A percentile compares a stretch with the other conserved stretches of the same genome.
Evolutionary conservation across 2,329 filamentous ascomycete genomes (phyloP).

Genomic region (Ophiostoma sp.): DNA sequence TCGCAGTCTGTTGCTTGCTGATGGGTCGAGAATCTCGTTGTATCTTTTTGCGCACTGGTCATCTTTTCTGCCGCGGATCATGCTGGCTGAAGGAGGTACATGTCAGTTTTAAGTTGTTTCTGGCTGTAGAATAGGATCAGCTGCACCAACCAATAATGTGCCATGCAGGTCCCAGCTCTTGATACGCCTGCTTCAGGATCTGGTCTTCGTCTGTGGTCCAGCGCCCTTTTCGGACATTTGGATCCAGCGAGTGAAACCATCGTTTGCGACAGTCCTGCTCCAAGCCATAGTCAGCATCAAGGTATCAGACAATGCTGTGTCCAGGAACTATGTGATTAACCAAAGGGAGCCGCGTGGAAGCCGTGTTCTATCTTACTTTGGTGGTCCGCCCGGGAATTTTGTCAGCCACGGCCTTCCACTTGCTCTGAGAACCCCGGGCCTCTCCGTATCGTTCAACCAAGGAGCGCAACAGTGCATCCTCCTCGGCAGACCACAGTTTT

Average conservation of each 20-base stretch:
- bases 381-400: conserved; percentile 11
- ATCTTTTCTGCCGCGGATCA: conserved; percentile 20
- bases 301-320: not conserved
- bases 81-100: not conserved
- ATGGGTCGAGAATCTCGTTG: conserved; percentile 21
- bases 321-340: no score
- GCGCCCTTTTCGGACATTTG: conserved; percentile 14
- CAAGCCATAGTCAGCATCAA: not conserved
- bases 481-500: conserved; percentile 7
- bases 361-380: not conserved
- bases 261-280: conserved; percentile 21
- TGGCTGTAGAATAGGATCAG: not conserved
- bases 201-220: conserved; percentile 21
- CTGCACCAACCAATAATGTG: not conserved
- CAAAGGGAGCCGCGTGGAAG: not conserved
- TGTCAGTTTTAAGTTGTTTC: not conserved
- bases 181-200: conserved; percentile 13
- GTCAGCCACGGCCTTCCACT: conserved; percentile 10
- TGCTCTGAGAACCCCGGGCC: conserved; percentile 4
- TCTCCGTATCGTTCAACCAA: conserved; percentile 16
- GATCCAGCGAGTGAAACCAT: conserved; percentile 21
- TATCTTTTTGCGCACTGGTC: conserved; percentile 21
- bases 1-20: conserved; percentile 13
- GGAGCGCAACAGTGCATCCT: conserved; percentile 4
- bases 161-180: conserved; percentile 12